Evolutionary conservation across 2,329 filamentous ascomycete species (phyloP), one percentile per base, ranked within the genome.

Genomic region (Aureobasidium sp.): DNA sequence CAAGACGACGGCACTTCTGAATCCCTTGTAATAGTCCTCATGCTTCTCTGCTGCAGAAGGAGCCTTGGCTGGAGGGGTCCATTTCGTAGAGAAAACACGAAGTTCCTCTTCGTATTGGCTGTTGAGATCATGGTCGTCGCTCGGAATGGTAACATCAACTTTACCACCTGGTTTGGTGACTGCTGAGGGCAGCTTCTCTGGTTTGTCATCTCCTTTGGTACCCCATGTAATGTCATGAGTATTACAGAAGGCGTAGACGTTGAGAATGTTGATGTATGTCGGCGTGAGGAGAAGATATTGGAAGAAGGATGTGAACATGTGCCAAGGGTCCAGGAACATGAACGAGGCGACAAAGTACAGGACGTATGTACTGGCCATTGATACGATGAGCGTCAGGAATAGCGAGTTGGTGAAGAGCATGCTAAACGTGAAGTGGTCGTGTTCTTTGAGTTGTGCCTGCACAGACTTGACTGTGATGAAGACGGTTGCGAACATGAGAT

Each of bases 161-260:
- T 97, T 97, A 68, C 92, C 94, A 67, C 91, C 93, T 48, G 95
- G 89, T 74, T 97, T 96, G 59, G 92, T 88, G 68, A 87, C 92
- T 68, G 94, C 93, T 0, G 87, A 90, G 1, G 91, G 90, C 59
- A 97, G 84, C 71, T 93, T 92, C 68, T 96, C 91, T 7, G 93
- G 83, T 75, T 96, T 97, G 77, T 97, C 93, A 73, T 97, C 94
- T 69, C 94, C 94, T 76, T 97, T 99, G 45, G 94, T 99, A 70
- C 92, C 92, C 92, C 92, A 97, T 3, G 92, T 95, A 66, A 97
- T 94, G 71, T 97, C 92, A 81, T 97, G 92, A 30, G 92, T 96
- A 77, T 97, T 97, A 78, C 92, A 97, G 77, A 99, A 99, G 64
- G 93, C 93, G 76, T 97, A 99, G 62, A 99, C 94, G 79, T 97